Percentiles rank a stretch among this genome's conserved stretches.
phyloP scores from a whole-genome alignment of 352 stramenopile genomes.

The Pythium vanterpoolii region DNA sequence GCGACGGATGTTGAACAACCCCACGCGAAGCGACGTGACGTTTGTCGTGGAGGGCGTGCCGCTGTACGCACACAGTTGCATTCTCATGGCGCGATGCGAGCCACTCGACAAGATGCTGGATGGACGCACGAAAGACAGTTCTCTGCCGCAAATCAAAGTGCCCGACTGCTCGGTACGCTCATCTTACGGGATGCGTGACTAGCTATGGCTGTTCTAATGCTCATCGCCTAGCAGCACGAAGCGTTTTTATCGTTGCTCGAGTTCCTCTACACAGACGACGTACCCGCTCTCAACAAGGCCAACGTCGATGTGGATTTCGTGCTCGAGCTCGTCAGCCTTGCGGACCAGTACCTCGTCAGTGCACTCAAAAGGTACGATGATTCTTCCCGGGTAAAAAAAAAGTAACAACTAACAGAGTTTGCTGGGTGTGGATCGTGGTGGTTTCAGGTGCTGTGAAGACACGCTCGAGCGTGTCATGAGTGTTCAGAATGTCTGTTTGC shows the following conservation, averaged over 20 bases:
- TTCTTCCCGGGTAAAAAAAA: background rate
- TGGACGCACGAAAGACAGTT: constrained; percentile 80
- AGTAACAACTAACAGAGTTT: background rate
- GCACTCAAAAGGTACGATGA: constrained; percentile 45
- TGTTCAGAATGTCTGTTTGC: constrained; percentile 68
- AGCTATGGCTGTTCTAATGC: background rate
- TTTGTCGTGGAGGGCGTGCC: constrained; percentile 75
- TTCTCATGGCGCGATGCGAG: constrained; percentile 87
- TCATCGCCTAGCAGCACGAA: constrained; percentile 39
- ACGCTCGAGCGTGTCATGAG: constrained; percentile 65
- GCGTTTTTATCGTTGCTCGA: constrained; percentile 84
- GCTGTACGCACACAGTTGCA: constrained; percentile 80
- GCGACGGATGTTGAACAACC: constrained; percentile 83
- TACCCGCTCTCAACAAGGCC: constrained; percentile 32
- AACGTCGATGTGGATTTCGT: constrained; percentile 52
- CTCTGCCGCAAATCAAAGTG: constrained; percentile 59
- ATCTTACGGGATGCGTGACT: constrained; percentile 9
- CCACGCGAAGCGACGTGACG: constrained; percentile 69
- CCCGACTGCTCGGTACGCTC: constrained; percentile 75
- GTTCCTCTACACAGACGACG: constrained; percentile 88
- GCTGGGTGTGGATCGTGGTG: no score
- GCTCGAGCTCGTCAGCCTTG: constrained; percentile 74
- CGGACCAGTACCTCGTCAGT: constrained; percentile 85
- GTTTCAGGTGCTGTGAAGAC: constrained; percentile 66
- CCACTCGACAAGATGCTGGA: constrained; percentile 90